Evolutionary conservation across 176 grass and related monocot genomes (phyloP).

Genomic region (Tillandsia fasciculata): DNA sequence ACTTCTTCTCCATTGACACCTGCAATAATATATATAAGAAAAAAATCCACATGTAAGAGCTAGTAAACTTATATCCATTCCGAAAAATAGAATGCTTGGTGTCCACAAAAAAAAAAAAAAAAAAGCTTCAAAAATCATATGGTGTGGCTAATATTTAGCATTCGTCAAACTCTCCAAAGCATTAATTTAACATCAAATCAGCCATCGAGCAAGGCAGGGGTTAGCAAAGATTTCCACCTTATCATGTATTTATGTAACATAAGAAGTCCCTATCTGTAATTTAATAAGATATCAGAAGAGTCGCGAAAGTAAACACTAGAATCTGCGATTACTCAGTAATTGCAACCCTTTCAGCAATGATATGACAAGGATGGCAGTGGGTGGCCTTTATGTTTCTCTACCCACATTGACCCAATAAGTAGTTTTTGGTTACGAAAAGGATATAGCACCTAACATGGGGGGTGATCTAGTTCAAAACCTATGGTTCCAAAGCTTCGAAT

Average conservation of each 20-base stretch:
- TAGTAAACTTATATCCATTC: too few species aligned
- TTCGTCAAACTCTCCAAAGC: too few species aligned
- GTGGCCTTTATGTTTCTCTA: neutral
- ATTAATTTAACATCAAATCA: too few species aligned
- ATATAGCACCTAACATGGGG: conserved; percentile 2
- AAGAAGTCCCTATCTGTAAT: neutral
- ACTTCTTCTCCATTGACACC: conserved; percentile 56
- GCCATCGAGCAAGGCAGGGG: neutral
- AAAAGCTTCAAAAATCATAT: too few species aligned
- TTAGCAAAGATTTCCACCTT: neutral
- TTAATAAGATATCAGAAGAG: neutral
- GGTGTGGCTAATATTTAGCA: too few species aligned
- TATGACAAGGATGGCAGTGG: neutral
- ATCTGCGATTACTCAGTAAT: neutral
- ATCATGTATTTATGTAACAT: neutral
- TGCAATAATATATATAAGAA: conserved; percentile 18
- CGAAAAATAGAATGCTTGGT: too few species aligned
- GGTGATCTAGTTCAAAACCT: neutral
- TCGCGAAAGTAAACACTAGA: neutral
- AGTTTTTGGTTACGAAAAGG: neutral
- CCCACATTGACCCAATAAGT: conserved; percentile 2
- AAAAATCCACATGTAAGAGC: neutral
- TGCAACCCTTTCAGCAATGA: neutral
- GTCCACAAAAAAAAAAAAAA: too few species aligned
- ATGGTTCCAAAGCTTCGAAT: neutral